Base-by-base conservation (phyloP, 2,329 filamentous ascomycete species). In the Paracoccidioides brasiliensis region DNA sequence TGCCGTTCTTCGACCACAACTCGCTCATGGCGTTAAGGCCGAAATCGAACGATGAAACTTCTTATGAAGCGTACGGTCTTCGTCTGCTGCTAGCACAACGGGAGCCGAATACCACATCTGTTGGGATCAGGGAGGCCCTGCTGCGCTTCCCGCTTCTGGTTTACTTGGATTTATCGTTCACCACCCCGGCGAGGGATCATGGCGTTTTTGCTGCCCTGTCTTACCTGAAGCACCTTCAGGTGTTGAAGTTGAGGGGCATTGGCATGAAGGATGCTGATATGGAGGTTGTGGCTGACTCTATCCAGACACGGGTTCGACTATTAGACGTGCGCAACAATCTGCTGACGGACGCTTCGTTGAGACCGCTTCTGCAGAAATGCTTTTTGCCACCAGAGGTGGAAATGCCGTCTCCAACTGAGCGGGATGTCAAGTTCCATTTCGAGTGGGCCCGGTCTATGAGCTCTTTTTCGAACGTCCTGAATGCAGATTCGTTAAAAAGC, bases 1-100 rank as follows among this genome's bases (percentile, higher is more conserved):
- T 83, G 50, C 79, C 80, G 0, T 83, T 82, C 63, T 83, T 84
- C 62, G 81, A 84, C 56, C 80, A 84, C 63, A 75, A 76, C 57
- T 73, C 79, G 15, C 72, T 83, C 54, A 68, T 75, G 56, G 77
- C 75, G 2, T 63, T 83, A 55, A 74, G 70, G 53, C 63, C 68
- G 30, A 59, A 60, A 8, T 54, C 62, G 8, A 55, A 52, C 12
- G 14, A 44, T 53, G 50, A 41, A 8, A 22, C 22, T 15, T 42
- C 50, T n/a, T 41, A 33, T 14, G 54, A 55, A 32, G 52, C 32
- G 32, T 79, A 79, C 60, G 72, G 73, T 15, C 64, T 83, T 32
- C 77, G 80, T 35, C 67, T 83, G 4, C 68, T 84, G 6, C 70
- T 82, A 59, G 80, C 80, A 8, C 78, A 78, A 6, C 67, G 72